Conservation (phyloP, 106 monocot genomes). For the Dioscorea dumetorum region DNA sequence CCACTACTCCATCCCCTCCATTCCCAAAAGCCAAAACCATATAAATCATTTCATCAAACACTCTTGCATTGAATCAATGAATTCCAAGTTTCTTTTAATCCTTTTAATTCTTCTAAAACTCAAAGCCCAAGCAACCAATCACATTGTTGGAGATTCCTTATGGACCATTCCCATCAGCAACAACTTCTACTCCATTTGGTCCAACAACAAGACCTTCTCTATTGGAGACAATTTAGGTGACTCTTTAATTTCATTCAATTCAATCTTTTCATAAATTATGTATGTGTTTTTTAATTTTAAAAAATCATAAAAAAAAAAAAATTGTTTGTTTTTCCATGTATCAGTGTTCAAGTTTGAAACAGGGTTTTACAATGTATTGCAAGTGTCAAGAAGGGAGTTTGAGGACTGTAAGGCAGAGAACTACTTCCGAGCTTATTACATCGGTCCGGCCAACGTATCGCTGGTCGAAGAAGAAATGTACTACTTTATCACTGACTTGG, state of each 20-base stretch:
- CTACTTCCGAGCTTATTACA: slow-evolving; percentile 9
- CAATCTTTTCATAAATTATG: not conserved
- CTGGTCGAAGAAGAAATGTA: slow-evolving; percentile 24
- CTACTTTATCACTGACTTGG: slow-evolving; percentile 42
- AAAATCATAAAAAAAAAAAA: no score
- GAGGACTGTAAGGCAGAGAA: slow-evolving; percentile 36
- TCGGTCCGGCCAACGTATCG: slow-evolving; percentile 21
- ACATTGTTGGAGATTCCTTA: slow-evolving; percentile 28
- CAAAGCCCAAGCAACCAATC: not conserved
- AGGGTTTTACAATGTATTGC: slow-evolving; percentile 40
- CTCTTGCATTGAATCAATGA: not conserved
- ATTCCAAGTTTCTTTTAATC: not conserved
- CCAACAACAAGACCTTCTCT: slow-evolving; percentile 20
- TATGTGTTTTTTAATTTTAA: not conserved
- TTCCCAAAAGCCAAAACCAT: not conserved
- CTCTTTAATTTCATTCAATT: not conserved
- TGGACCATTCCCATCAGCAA: slow-evolving; percentile 42
- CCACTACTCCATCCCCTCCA: not conserved
- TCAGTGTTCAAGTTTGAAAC: slow-evolving; percentile 55
- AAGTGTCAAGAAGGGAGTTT: slow-evolving; percentile 46
- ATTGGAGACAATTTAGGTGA: slow-evolving; percentile 32
- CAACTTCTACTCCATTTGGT: slow-evolving; percentile 34
- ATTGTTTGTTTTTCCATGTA: not conserved
- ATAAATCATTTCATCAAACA: not conserved
- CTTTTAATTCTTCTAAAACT: not conserved